Conservation (phyloP, 2,329 filamentous ascomycete species). For the Verticillium alfalfae region DNA sequence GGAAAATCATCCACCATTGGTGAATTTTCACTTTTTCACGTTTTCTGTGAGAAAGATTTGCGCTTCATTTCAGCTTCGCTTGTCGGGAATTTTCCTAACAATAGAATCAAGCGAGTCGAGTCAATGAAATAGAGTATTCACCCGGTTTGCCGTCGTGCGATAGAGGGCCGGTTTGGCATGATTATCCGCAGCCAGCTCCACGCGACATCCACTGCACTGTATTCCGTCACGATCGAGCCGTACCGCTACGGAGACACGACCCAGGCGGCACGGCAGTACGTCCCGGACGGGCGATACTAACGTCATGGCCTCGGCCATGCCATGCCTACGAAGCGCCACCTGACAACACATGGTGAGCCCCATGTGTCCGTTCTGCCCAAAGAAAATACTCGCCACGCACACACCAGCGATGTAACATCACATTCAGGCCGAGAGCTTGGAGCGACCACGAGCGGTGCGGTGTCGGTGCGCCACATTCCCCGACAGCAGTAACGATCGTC, state of each 20-base stretch:
- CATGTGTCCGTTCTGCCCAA: not conserved
- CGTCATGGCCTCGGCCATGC: not conserved
- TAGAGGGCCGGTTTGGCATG: too few relatives aligned
- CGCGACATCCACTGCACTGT: too few relatives aligned
- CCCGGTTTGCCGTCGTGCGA: not conserved
- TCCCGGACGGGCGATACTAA: not conserved
- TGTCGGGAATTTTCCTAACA: not conserved
- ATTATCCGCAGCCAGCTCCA: too few relatives aligned
- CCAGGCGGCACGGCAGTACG: not conserved
- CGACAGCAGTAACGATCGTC: not conserved
- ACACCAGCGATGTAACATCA: not conserved
- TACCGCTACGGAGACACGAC: not conserved
- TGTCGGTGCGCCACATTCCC: not conserved
- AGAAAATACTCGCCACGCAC: not conserved
- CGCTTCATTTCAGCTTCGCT: not conserved
- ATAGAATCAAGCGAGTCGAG: not conserved
- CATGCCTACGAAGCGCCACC: not conserved
- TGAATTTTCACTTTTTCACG: not conserved
- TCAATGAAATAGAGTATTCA: not conserved
- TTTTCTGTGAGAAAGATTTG: not conserved
- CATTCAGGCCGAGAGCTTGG: not conserved
- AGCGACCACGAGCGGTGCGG: not conserved
- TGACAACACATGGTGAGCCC: not conserved
- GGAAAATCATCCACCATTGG: not conserved
- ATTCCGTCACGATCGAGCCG: too few relatives aligned